Base-by-base conservation (phyloP, 371 early-diverging fungal genomes). In the Amoeboradix gromovi region DNA sequence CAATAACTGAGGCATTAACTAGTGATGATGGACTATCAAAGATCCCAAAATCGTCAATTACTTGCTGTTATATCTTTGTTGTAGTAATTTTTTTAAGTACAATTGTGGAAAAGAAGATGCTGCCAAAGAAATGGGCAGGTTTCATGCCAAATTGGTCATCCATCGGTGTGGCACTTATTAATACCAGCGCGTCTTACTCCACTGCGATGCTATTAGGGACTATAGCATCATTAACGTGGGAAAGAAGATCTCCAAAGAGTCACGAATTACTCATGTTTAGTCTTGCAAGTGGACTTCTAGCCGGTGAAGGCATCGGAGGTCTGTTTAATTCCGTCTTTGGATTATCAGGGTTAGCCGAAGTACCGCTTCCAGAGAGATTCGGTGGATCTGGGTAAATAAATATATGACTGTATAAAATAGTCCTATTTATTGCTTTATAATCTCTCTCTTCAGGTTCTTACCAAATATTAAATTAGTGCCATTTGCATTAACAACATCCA, bases 261-360 rank as follows among this genome's bases (percentile, higher is more conserved):
- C 75, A 78, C 66, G 83, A 81, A 29, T 73, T 80, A 68, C 78
- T 74, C 66, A 77, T 80, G 79, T 82, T 79, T 74, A 77, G 82
- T n/a, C 74, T 81, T 67, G 84, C 86, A 67, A 80, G 79, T 71
- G 87, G 87, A 69, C 72, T 85, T 71, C 82, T 86, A 74, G 84
- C 85, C 71, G 87, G 87, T 70, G 84, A 83, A 72, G 87, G 87
- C 74, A 81, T 86, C 67, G 80, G 80, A 66, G 86, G 85, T 68
- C 75, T 85, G 66, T 70, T 85, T 71, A 76, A 81, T 69, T 84
- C 85, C 30, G 73, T 83, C 32, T 75, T 83, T n/a, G n/a, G n/a
- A n/a, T n/a, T n/a, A n/a, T n/a, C n/a, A n/a, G n/a, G n/a, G n/a
- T n/a, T n/a, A n/a, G n/a, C n/a, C n/a, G n/a, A n/a, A n/a, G n/a